These are phyloP conservation scores for Brassica juncea DNA, from an alignment of 345 rosid species.

Conservation along the genomic window DNA sequence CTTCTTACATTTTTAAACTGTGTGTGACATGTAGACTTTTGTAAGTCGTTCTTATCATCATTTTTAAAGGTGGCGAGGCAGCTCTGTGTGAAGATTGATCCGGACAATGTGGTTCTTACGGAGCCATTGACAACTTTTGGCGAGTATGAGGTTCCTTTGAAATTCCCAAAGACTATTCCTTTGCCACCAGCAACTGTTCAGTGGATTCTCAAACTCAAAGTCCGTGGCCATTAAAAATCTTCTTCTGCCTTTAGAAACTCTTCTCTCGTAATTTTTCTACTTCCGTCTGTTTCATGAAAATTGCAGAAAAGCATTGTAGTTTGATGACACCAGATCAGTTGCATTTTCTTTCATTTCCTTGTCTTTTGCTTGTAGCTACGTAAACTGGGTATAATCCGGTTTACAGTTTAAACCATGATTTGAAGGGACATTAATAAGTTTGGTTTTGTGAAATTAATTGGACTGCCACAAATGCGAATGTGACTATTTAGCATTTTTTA, in stretches of 20 bases:
- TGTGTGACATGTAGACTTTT: not conserved
- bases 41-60: not conserved
- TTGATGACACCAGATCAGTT: constrained; percentile 11
- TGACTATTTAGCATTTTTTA: not conserved
- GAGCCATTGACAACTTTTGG: constrained; percentile 69
- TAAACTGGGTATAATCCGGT: constrained; percentile 22
- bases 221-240: constrained; percentile 61
- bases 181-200: constrained; percentile 75
- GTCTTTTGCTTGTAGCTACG: not conserved
- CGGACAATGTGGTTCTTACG: constrained; percentile 66
- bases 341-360: constrained; percentile 8
- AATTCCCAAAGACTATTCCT: constrained; percentile 77
- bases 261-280: constrained; percentile 12
- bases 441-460: not conserved
- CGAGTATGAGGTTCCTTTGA: constrained; percentile 71
- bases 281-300: constrained; percentile 7
- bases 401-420: not conserved
- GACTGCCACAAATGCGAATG: not conserved
- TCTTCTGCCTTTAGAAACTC: constrained; percentile 4
- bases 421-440: not conserved
- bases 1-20: not conserved
- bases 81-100: constrained; percentile 70
- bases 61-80: constrained; percentile 74
- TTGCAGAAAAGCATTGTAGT: constrained; percentile 15
- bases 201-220: constrained; percentile 78